Evolutionary conservation across 768 basidiomycete species (phyloP).

Genomic region (Mycena vitilis): DNA sequence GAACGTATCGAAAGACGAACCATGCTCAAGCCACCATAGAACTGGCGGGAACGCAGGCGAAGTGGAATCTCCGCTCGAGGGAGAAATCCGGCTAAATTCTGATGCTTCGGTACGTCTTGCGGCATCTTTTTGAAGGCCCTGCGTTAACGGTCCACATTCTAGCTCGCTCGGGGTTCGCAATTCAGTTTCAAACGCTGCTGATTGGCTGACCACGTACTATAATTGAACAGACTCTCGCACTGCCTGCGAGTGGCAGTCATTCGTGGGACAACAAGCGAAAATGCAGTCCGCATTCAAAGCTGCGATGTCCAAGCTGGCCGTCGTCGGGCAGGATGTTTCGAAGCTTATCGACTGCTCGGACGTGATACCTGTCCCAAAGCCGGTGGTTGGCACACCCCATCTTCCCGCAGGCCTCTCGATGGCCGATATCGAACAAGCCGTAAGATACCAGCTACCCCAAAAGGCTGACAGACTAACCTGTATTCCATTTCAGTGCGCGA

Average conservation of each 20-base stretch:
- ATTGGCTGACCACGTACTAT: conserved; percentile 13
- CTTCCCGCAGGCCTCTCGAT: conserved; percentile 47
- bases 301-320: conserved; percentile 57
- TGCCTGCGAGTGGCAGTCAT: conserved; percentile 60
- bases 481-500: conserved; percentile 42
- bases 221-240: conserved; percentile 51
- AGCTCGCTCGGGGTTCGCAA: conserved; percentile 44
- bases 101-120: conserved; percentile 42
- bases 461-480: conserved; percentile 29
- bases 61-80: conserved; percentile 51
- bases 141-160: not conserved
- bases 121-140: not conserved
- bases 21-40: conserved; percentile 38
- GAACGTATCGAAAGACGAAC: conserved; percentile 20
- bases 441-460: conserved; percentile 31
- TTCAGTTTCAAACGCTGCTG: not conserved
- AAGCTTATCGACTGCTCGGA: conserved; percentile 56
- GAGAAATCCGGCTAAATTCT: conserved; percentile 59
- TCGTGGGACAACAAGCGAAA: conserved; percentile 49
- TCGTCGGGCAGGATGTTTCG: conserved; percentile 52
- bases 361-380: conserved; percentile 44
- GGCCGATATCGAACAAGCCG: conserved; percentile 47
- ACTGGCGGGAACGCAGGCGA: conserved; percentile 52
- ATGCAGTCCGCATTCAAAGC: conserved; percentile 51
- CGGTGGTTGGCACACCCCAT: conserved; percentile 36